Evolutionary conservation across 2,329 filamentous ascomycete species (phyloP).

Genomic region (Onygenales sp.): DNA sequence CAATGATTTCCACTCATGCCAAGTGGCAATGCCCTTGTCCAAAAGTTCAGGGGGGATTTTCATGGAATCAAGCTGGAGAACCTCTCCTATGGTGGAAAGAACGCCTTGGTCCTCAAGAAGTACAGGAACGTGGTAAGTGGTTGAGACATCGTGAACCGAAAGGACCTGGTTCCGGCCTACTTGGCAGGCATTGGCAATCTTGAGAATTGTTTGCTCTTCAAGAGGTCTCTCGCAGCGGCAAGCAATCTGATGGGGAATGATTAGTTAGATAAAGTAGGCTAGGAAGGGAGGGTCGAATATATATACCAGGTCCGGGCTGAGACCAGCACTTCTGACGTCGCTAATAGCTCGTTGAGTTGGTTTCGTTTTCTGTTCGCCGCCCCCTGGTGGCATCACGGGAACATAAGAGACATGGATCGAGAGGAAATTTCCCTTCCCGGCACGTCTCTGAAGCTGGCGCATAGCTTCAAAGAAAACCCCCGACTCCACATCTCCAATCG

Average conservation of each 20-base stretch:
- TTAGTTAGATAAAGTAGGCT: neutral
- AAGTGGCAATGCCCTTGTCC: slow-evolving; percentile 58
- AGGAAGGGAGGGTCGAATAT: slow-evolving; percentile 5
- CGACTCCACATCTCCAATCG: slow-evolving; percentile 67
- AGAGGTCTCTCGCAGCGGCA: slow-evolving; percentile 79
- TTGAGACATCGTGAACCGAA: slow-evolving; percentile 75
- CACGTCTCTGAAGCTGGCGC: slow-evolving; percentile 62
- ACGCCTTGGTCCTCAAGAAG: slow-evolving; percentile 77
- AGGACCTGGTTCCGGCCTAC: slow-evolving; percentile 78
- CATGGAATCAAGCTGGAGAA: slow-evolving; percentile 55
- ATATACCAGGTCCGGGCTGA: slow-evolving; percentile 59
- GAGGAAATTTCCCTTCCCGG: slow-evolving; percentile 69
- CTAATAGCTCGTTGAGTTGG: slow-evolving; percentile 88
- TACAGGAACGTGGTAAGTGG: slow-evolving; percentile 91
- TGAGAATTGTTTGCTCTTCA: slow-evolving; percentile 63
- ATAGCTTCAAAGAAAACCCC: slow-evolving; percentile 80
- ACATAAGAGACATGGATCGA: slow-evolving; percentile 85
- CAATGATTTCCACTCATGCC: slow-evolving; percentile 67
- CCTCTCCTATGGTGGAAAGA: slow-evolving; percentile 53
- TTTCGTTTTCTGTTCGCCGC: slow-evolving; percentile 85
- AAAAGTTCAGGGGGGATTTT: slow-evolving; percentile 45
- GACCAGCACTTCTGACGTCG: slow-evolving; percentile 69
- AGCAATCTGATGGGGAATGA: slow-evolving; percentile 54
- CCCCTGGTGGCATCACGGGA: slow-evolving; percentile 51
- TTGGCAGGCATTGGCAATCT: slow-evolving; percentile 85